Evolutionary conservation across 2,329 filamentous ascomycete species (phyloP).

Genomic region (Penicillium sclerotigenum): DNA sequence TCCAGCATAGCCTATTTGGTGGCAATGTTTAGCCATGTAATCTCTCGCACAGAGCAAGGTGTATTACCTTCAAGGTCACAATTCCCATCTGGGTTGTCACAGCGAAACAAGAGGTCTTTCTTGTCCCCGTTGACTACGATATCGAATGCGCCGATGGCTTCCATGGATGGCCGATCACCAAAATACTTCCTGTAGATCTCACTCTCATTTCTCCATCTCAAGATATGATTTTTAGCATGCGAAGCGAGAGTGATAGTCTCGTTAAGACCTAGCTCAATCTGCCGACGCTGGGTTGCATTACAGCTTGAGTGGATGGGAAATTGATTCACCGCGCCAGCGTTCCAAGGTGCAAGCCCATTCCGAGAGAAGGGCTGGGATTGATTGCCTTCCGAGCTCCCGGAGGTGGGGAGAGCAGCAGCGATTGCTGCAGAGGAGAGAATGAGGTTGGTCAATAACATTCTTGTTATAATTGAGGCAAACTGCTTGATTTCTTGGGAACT

Average conservation of each 20-base stretch:
- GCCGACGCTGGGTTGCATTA: constrained; percentile 58
- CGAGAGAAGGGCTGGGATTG: constrained; percentile 12
- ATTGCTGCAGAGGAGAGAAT: constrained; percentile 4
- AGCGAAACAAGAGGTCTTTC: constrained; percentile 59
- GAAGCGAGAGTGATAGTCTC: constrained; percentile 58
- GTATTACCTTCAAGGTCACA: constrained; percentile 50
- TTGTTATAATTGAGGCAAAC: neutral
- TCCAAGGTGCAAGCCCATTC: constrained; percentile 23
- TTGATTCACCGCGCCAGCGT: constrained; percentile 38
- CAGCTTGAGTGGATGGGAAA: constrained; percentile 63
- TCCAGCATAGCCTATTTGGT: constrained; percentile 58
- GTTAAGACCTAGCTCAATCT: constrained; percentile 56
- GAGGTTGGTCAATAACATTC: neutral
- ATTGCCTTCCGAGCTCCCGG: neutral
- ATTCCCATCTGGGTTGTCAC: constrained; percentile 66
- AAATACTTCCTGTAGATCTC: constrained; percentile 65
- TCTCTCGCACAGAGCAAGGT: neutral
- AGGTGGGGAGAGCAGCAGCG: constrained; percentile 9
- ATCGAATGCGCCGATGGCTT: constrained; percentile 61
- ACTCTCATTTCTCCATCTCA: constrained; percentile 52
- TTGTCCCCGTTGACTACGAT: constrained; percentile 59
- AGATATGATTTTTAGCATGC: constrained; percentile 60
- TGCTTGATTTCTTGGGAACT: neutral
- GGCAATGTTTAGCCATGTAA: neutral
- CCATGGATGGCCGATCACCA: constrained; percentile 56